Base-by-base conservation (phyloP, 2,329 filamentous ascomycete genomes). In the Zarea fungicola region DNA sequence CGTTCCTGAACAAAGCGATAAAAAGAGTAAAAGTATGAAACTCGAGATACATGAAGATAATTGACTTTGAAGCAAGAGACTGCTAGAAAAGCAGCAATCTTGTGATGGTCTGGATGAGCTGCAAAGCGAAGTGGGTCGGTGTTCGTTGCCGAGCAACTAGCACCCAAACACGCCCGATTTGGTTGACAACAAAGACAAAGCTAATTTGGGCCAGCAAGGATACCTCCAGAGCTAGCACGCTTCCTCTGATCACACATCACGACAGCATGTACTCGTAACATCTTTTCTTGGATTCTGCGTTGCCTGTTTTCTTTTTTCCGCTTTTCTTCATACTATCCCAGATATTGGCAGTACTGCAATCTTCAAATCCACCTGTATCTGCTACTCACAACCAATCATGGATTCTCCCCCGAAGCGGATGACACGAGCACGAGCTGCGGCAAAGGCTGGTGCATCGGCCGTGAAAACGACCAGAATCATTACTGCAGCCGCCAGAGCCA, bases 331-430 rank as follows among this genome's bases (percentile, higher is more conserved):
- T 58, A 57, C 59, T 62, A 61, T 61, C 57, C 28, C n/a, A 42
- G 13, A 14, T n/a, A 41, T 16, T n/a, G 21, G 16, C 43, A 22
- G 13, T 14, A 28, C 28, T 41, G 44, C 40, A 47, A 19, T 53
- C 48, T 54, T 48, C 52, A 52, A 51, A 55, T 37, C 25, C 52
- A 18, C 36, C 51, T 53, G 47, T 43, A 44, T n/a, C 13, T 47
- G 8, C n/a, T n/a, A 42, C 43, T 26, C 28, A 48, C 37, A 53
- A 51, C 31, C 31, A 53, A 69, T 44, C 54, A 80, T 82, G 77
- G 75, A 78, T 55, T 81, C 76, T 51, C 78, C 79, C 44, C 79
- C 78, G 29, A 80, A 80, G 65, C 75, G 79, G 55, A 73, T 81
- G 59, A 82, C 79, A 53, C 75, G 79, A 44, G 66, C 72, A 39